Evolutionary conservation across 805 yeast genomes (phyloP).

Genomic region (Huiozyma sinensis): DNA sequence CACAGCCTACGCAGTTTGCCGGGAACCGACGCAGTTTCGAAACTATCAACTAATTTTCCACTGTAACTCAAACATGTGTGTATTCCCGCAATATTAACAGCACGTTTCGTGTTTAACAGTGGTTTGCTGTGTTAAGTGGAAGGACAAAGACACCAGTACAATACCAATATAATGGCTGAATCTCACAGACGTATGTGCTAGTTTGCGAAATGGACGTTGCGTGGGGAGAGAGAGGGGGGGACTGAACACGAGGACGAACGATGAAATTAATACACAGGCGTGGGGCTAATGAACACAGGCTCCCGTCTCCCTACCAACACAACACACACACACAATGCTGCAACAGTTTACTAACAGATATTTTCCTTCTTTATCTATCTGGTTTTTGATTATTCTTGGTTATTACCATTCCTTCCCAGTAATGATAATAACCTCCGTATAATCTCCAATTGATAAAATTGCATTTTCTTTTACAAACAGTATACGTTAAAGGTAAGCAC

Average conservation of each 20-base stretch:
- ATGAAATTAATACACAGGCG: no score
- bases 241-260: not conserved
- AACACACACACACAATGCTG: not conserved
- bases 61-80: no score
- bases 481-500: slow-evolving; percentile 99
- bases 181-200: slow-evolving; percentile 84
- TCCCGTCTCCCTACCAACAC: not conserved
- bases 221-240: not conserved
- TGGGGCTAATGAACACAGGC: not conserved
- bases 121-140: not conserved
- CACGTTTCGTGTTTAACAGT: not conserved
- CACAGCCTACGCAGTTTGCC: no score
- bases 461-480: slow-evolving; percentile 29
- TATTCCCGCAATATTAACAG: not conserved
- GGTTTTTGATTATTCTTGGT: not conserved
- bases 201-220: not conserved
- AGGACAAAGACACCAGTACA: not conserved
- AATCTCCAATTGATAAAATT: no score
- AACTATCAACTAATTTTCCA: no score
- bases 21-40: no score
- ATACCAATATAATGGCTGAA: slow-evolving; percentile 59
- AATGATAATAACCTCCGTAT: no score
- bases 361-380: not conserved
- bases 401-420: not conserved
- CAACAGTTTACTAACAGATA: slow-evolving; percentile 3